Evolutionary conservation across 1,284 basidiomycete species (phyloP).

Genomic region (Trichosporon sp.): DNA sequence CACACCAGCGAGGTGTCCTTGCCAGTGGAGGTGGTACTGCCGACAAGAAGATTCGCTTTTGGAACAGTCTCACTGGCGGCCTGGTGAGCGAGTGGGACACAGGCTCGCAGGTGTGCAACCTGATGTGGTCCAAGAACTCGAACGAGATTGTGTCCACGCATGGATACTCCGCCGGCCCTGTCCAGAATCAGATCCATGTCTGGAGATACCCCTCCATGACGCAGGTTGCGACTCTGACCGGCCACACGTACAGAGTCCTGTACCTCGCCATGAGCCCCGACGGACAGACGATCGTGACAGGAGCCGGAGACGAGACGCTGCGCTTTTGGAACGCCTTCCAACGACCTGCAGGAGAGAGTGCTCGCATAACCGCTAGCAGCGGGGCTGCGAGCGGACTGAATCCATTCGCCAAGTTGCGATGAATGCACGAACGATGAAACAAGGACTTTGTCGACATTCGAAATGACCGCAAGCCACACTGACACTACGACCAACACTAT

Average conservation of each 20-base stretch:
- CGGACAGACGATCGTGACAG: constrained; percentile 95
- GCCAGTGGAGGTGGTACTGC: constrained; percentile 98
- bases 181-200: constrained; percentile 96
- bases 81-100: constrained; percentile 84
- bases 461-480: neutral
- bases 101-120: constrained; percentile 91
- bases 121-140: constrained; percentile 91
- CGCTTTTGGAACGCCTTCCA: constrained; percentile 94
- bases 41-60: constrained; percentile 94
- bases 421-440: neutral
- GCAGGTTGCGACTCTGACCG: constrained; percentile 89
- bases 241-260: constrained; percentile 88
- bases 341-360: constrained; percentile 12
- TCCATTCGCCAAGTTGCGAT: constrained; percentile 14
- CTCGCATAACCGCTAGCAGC: constrained; percentile 1
- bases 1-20: constrained; percentile 82
- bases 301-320: constrained; percentile 94
- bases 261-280: constrained; percentile 96
- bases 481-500: neutral
- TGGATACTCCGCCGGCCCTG: constrained; percentile 86
- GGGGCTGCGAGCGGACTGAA: constrained; percentile 9
- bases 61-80: constrained; percentile 85
- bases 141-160: constrained; percentile 98
- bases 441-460: neutral
- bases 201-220: constrained; percentile 93